A percentile compares a stretch with the other conserved stretches of the same genome.
phyloP scores from a whole-genome alignment of 2,329 filamentous ascomycete species.

The Hymenoscyphus linearis region DNA sequence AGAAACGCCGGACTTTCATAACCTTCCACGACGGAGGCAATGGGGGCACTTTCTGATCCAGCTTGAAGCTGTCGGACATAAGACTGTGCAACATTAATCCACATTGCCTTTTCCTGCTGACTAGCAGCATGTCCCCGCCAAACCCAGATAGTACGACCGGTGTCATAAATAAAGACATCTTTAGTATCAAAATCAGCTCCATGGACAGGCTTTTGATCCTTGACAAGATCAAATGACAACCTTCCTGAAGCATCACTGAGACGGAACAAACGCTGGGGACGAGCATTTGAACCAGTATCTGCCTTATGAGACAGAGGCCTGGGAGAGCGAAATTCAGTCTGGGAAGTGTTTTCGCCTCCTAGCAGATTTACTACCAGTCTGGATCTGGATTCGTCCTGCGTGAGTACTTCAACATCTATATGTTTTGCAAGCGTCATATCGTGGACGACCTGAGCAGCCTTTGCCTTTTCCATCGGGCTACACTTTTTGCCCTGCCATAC shows the following conservation, averaged over 20 bases:
- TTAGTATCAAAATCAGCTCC: conserved; percentile 48
- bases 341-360: conserved; percentile 42
- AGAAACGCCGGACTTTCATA: conserved; percentile 48
- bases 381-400: conserved; percentile 53
- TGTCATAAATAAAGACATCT: conserved; percentile 59
- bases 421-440: conserved; percentile 60
- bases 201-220: conserved; percentile 44
- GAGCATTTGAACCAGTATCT: conserved; percentile 14
- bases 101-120: conserved; percentile 51
- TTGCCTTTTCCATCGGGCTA: conserved; percentile 64
- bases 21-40: conserved; percentile 54
- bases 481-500: conserved; percentile 64
- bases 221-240: conserved; percentile 53
- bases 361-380: conserved; percentile 51
- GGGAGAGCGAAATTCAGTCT: conserved; percentile 37
- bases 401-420: conserved; percentile 58
- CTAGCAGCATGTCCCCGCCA: conserved; percentile 60
- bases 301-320: conserved; percentile 37
- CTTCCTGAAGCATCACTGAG: conserved; percentile 56
- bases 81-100: conserved; percentile 54
- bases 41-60: conserved; percentile 34
- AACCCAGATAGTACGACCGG: conserved; percentile 57
- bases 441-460: conserved; percentile 62
- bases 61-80: conserved; percentile 40
- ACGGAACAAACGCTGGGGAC: conserved; percentile 46